These are phyloP conservation scores for Candida albicans DNA, from an alignment of 1,139 yeast genomes.

Conservation along the genomic window DNA sequence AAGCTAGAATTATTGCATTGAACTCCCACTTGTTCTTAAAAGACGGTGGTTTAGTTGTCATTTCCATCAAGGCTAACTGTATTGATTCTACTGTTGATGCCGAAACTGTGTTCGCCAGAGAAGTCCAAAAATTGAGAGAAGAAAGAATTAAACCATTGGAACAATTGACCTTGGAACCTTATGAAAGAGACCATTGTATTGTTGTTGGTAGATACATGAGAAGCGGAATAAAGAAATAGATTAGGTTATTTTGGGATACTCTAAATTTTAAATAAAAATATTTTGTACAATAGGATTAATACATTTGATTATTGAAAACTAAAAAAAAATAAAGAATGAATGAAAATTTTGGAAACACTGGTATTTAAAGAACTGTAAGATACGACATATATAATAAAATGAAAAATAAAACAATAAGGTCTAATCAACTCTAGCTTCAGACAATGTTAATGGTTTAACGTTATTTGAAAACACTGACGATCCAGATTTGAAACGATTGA, in stretches of 20 bases:
- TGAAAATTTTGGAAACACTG: neutral
- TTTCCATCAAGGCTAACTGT: constrained; percentile 99
- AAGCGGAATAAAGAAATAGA: constrained; percentile 66
- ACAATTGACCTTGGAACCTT: constrained; percentile 98
- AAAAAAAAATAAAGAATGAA: neutral
- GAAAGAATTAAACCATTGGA: constrained; percentile 98
- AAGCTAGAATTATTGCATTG: constrained; percentile 98
- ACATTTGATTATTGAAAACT: neutral
- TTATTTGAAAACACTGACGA: constrained; percentile 49
- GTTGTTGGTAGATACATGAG: constrained; percentile 96
- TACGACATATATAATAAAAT: neutral
- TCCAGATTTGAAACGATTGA: constrained; percentile 57
- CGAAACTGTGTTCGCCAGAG: constrained; percentile 98
- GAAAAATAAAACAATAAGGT: neutral
- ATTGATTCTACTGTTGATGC: constrained; percentile 99
- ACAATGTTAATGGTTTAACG: constrained; percentile 49
- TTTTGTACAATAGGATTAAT: constrained; percentile 4
- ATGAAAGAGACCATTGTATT: constrained; percentile 98
- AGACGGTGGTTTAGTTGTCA: constrained; percentile 97
- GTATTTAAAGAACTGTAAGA: neutral
- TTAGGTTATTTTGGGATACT: neutral
- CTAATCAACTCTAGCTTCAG: constrained; percentile 50
- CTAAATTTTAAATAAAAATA: neutral
- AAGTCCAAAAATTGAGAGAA: constrained; percentile 97
- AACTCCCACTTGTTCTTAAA: constrained; percentile 97